These are phyloP conservation scores for Mycosarcoma mackinlayi DNA, from an alignment of 1,284 basidiomycete species.

Conservation along the genomic window DNA sequence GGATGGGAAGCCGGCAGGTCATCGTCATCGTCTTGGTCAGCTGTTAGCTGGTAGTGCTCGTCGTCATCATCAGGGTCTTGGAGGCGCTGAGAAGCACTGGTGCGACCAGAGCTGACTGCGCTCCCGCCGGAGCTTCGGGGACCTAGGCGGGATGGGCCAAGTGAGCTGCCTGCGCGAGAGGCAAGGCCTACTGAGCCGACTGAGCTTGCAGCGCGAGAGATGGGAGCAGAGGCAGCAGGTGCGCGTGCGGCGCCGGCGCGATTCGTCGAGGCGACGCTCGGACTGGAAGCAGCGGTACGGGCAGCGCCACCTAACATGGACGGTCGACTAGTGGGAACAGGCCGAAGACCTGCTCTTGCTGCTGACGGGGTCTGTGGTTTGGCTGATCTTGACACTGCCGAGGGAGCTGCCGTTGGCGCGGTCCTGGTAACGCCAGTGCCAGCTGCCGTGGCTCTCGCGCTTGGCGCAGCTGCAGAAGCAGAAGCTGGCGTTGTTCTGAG, in stretches of 20 bases:
- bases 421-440: constrained; percentile 12
- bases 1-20: constrained; percentile 10
- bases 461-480: constrained; percentile 11
- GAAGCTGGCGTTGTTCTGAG: constrained; percentile 10
- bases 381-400: constrained; percentile 10
- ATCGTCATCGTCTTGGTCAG: constrained; percentile 15
- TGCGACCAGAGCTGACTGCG: constrained; percentile 39
- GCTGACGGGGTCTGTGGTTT: constrained; percentile 45
- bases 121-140: constrained; percentile 37
- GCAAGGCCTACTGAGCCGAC: constrained; percentile 9
- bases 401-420: constrained; percentile 6
- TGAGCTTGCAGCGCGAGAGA: constrained; percentile 32
- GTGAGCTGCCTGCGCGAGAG: constrained; percentile 33
- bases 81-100: constrained; percentile 31
- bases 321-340: constrained; percentile 43
- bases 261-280: constrained; percentile 26
- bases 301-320: constrained; percentile 49
- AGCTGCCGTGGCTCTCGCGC: constrained; percentile 27
- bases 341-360: constrained; percentile 52
- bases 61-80: constrained; percentile 17
- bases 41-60: constrained; percentile 7
- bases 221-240: constrained; percentile 28
- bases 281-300: constrained; percentile 36
- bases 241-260: constrained; percentile 19
- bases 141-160: constrained; percentile 27